Conservation (phyloP, 2,329 filamentous ascomycete genomes). For the Alternaria postmessia region DNA sequence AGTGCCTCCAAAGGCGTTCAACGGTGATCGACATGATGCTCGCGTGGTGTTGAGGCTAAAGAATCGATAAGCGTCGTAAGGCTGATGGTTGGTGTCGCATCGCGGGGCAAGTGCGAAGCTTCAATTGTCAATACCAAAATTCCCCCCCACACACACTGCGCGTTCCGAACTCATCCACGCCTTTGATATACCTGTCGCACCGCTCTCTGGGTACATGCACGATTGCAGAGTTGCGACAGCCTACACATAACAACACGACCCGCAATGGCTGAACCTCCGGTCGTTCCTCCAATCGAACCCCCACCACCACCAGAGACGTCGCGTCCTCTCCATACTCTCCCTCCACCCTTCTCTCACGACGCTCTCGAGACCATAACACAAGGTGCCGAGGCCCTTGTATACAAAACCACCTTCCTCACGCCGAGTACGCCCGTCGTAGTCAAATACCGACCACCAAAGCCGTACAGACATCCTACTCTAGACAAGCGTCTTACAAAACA, state of each 20-base stretch:
- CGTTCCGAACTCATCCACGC: not conserved
- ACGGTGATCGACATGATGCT: conserved; percentile 22
- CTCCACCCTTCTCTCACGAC: conserved; percentile 56
- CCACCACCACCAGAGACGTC: conserved; percentile 29
- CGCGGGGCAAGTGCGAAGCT: conserved; percentile 20
- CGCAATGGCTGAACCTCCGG: conserved; percentile 34
- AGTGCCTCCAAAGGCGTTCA: conserved; percentile 1
- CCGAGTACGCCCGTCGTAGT: conserved; percentile 76
- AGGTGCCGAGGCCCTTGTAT: conserved; percentile 94
- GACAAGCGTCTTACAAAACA: conserved; percentile 87
- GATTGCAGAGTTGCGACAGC: not conserved
- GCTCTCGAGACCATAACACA: conserved; percentile 80
- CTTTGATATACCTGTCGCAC: not conserved
- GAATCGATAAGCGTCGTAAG: conserved; percentile 26
- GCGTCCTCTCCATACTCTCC: conserved; percentile 39
- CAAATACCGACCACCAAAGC: conserved; percentile 90
- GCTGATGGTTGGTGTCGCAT: conserved; percentile 15
- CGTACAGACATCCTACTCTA: conserved; percentile 89
- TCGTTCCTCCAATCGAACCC: conserved; percentile 27
- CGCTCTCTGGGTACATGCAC: not conserved
- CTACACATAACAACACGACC: not conserved
- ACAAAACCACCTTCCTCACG: conserved; percentile 81
- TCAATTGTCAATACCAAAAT: conserved; percentile 6
- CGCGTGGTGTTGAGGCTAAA: conserved; percentile 23
- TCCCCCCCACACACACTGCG: not conserved